A percentile compares a stretch with the other conserved stretches of the same genome.
Evolutionary conservation across 805 yeast genomes (phyloP).

Genomic region (Clavispora phyllophila): DNA sequence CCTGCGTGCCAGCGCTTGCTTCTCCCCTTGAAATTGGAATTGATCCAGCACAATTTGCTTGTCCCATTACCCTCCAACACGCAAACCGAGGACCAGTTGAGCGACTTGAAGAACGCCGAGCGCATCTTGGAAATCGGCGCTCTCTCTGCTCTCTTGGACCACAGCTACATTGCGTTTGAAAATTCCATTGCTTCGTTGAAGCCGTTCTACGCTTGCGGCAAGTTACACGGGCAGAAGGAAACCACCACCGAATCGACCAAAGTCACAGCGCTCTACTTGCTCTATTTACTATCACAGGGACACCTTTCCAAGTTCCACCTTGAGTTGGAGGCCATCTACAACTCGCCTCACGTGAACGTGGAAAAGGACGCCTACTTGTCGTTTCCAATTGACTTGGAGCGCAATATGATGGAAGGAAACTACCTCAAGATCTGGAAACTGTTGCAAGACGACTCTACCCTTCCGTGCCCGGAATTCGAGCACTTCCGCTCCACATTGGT

Average conservation of each 20-base stretch:
- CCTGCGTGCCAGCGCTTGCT: constrained; percentile 55
- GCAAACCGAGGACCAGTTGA: constrained; percentile 38
- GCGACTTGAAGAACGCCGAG: constrained; percentile 74
- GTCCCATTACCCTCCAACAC: constrained; percentile 49
- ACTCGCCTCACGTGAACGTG: constrained; percentile 49
- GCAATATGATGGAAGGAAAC: constrained; percentile 94
- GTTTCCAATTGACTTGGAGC: constrained; percentile 85
- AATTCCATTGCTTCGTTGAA: constrained; percentile 69
- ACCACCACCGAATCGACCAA: constrained; percentile 45
- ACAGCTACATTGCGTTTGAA: constrained; percentile 62
- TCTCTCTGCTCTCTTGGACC: constrained; percentile 61
- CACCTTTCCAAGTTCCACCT: constrained; percentile 86
- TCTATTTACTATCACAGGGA: constrained; percentile 75
- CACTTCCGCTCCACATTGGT: constrained; percentile 72
- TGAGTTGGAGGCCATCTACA: constrained; percentile 71
- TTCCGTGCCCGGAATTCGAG: constrained; percentile 70
- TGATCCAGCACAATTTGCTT: constrained; percentile 71
- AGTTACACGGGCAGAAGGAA: constrained; percentile 35
- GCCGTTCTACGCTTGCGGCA: constrained; percentile 59
- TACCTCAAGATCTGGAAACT: constrained; percentile 87
- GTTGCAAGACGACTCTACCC: constrained; percentile 49
- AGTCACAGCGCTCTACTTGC: constrained; percentile 68
- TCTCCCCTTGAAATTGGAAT: constrained; percentile 70
- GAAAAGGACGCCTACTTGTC: constrained; percentile 61
- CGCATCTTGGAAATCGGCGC: constrained; percentile 88